Conservation (phyloP, 345 rosid species). For the Theobroma cacao region DNA sequence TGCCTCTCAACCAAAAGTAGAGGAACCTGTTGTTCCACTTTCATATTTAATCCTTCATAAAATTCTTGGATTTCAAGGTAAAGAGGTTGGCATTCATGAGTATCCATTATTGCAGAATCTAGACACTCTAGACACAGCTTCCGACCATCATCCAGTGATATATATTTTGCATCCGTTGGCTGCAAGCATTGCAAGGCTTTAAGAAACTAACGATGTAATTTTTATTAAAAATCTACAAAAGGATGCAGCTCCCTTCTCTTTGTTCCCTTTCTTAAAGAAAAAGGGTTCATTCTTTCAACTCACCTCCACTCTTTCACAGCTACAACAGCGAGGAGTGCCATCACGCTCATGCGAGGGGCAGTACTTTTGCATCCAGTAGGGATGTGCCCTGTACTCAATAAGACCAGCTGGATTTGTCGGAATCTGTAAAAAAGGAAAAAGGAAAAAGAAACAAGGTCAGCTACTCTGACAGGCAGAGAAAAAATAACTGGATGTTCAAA, state of each 20-base stretch:
- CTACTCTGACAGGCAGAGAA: background rate
- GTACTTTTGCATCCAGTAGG: conserved; percentile 83
- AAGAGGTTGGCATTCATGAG: conserved; percentile 77
- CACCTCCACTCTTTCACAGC: conserved; percentile 90
- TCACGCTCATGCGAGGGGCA: conserved; percentile 94
- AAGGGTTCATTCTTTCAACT: conserved; percentile 13
- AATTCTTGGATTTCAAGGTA: conserved; percentile 75
- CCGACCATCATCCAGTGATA: conserved; percentile 76
- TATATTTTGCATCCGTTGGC: conserved; percentile 54
- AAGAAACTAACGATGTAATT: background rate
- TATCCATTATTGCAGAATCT: conserved; percentile 83
- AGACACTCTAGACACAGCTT: conserved; percentile 81
- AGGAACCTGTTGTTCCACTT: conserved; percentile 72
- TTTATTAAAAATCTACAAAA: background rate
- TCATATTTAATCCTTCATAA: conserved; percentile 86
- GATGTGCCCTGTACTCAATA: conserved; percentile 75
- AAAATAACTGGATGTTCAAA: background rate
- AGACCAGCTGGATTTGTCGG: conserved; percentile 67
- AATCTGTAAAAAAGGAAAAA: conserved; percentile 40
- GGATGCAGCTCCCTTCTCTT: background rate
- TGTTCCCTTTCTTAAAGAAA: background rate
- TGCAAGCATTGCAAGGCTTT: conserved; percentile 32
- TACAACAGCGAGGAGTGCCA: conserved; percentile 73
- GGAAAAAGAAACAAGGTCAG: background rate
- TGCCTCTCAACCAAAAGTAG: conserved; percentile 80